phyloP scores from a whole-genome alignment of 257 asterid genomes.

The Buddleja alternifolia region DNA sequence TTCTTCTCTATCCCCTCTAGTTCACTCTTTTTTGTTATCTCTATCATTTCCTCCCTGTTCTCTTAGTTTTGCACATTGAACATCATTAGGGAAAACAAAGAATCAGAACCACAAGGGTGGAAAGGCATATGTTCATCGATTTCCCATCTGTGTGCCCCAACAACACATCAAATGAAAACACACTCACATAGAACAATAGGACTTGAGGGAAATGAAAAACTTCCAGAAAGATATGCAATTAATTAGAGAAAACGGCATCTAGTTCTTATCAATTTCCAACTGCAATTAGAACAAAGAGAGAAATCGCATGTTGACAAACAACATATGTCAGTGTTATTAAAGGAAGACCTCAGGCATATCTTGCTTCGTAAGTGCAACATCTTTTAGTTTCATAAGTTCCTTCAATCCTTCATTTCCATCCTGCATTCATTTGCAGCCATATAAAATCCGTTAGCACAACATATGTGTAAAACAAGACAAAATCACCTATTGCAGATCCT shows the following conservation, averaged over 20 bases:
- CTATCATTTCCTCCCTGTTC: too few species aligned
- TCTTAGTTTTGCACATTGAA: too few species aligned
- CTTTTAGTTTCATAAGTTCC: constrained; percentile 45
- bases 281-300: constrained; percentile 1
- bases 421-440: constrained; percentile 48
- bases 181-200: not conserved
- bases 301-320: constrained; percentile 13
- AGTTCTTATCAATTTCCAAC: not conserved
- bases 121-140: too few species aligned
- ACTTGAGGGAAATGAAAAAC: not conserved
- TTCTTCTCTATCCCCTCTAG: too few species aligned
- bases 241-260: not conserved
- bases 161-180: not conserved
- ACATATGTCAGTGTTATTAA: constrained; percentile 11
- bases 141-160: too few species aligned
- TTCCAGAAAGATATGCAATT: not conserved
- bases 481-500: constrained; percentile 13
- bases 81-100: too few species aligned
- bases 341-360: constrained; percentile 72
- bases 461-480: constrained; percentile 2
- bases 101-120: too few species aligned
- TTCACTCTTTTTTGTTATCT: too few species aligned
- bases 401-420: constrained; percentile 37
- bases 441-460: constrained; percentile 20
- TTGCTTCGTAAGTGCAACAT: constrained; percentile 40